A percentile compares a stretch with the other conserved stretches of the same genome.
These are phyloP conservation scores for Colletotrichum cereale DNA, from an alignment of 2,329 filamentous ascomycete genomes.

Conservation along the genomic window DNA sequence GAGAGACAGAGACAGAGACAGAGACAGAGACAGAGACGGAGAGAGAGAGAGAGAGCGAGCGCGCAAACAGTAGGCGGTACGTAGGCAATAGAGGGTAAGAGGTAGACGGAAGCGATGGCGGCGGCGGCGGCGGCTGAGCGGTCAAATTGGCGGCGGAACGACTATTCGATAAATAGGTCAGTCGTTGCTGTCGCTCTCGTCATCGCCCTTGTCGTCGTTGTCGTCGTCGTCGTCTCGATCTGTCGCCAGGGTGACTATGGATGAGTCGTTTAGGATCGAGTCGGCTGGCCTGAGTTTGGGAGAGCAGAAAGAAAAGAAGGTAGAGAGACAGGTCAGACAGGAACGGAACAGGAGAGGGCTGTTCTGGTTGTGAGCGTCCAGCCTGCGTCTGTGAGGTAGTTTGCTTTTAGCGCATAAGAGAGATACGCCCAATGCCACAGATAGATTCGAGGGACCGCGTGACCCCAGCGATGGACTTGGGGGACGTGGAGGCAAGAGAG, in stretches of 20 bases:
- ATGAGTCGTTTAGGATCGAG: neutral
- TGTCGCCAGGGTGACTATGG: neutral
- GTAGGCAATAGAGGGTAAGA: neutral
- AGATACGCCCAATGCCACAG: conserved; percentile 37
- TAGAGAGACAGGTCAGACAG: neutral
- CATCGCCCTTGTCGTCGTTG: neutral
- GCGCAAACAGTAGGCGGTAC: neutral
- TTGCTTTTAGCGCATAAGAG: conserved; percentile 37
- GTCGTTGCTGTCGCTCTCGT: neutral
- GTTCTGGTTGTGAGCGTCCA: conserved; percentile 12
- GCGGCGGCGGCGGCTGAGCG: conserved; percentile 12
- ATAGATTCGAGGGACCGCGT: conserved; percentile 40
- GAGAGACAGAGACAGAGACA: neutral
- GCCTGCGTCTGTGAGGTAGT: conserved; percentile 11
- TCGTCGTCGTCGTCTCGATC: neutral
- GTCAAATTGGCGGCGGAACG: conserved; percentile 9
- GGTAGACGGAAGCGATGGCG: conserved; percentile 13
- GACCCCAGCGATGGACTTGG: conserved; percentile 30
- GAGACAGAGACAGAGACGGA: neutral
- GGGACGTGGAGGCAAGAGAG: conserved; percentile 25
- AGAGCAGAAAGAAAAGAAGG: neutral
- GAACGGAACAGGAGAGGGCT: conserved; percentile 1
- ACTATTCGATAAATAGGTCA: conserved; percentile 13
- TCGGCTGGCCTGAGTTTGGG: neutral
- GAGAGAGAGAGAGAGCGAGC: neutral